Evolutionary conservation across 306 rosid species (phyloP).

Genomic region (Corylus avellana): DNA sequence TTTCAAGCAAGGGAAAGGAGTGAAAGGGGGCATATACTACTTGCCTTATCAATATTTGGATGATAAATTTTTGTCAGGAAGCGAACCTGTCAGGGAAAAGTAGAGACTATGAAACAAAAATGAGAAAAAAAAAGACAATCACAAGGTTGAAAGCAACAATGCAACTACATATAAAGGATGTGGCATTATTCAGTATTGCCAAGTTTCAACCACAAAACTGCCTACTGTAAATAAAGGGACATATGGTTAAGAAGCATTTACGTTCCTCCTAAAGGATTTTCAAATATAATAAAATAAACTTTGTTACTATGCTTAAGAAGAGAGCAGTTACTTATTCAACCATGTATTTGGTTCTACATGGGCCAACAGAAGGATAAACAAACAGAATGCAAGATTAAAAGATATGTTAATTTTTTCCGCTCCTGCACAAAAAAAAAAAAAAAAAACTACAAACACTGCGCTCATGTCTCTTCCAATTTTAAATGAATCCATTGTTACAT

Average conservation of each 20-base stretch:
- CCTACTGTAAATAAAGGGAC: neutral
- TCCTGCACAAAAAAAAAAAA: neutral
- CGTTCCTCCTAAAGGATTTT: neutral
- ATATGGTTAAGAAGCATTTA: neutral
- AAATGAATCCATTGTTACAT: neutral
- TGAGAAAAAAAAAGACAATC: neutral
- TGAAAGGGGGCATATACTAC: slow-evolving; percentile 3
- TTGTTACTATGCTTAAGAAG: neutral
- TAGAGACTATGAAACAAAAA: neutral
- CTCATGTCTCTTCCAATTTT: neutral
- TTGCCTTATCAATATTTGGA: slow-evolving; percentile 98
- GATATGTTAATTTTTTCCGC: neutral
- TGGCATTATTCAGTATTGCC: neutral
- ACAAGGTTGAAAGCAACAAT: neutral
- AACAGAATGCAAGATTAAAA: neutral
- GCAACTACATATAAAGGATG: neutral
- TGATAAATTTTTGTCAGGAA: slow-evolving; percentile 95
- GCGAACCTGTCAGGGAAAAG: slow-evolving; percentile 66
- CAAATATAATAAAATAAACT: neutral
- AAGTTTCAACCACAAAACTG: neutral
- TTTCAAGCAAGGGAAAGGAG: slow-evolving; percentile 7
- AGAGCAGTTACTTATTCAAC: neutral
- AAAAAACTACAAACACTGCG: neutral
- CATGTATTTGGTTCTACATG: neutral
- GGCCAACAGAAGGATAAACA: slow-evolving; percentile 3